phyloP scores from a whole-genome alignment of 352 stramenopile genomes.

The Phytophthora sojae region DNA sequence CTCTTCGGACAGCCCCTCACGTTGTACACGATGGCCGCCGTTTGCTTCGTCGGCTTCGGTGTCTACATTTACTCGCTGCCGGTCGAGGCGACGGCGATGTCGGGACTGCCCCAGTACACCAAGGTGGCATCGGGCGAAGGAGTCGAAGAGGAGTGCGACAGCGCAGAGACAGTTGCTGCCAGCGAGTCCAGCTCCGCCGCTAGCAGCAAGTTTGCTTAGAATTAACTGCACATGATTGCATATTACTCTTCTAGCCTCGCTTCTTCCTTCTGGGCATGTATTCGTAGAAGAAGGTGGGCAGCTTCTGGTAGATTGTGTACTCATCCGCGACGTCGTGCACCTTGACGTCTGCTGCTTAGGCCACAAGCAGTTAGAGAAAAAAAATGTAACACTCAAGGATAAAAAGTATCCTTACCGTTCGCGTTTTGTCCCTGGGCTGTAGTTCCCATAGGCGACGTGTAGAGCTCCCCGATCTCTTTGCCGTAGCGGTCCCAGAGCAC shows the following conservation, averaged over 20 bases:
- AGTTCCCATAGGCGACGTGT: conserved; percentile 53
- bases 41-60: conserved; percentile 74
- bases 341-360: conserved; percentile 48
- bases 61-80: conserved; percentile 87
- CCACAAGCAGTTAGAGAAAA: background rate
- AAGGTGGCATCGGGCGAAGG: conserved; percentile 28
- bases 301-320: conserved; percentile 86
- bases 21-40: conserved; percentile 56
- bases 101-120: conserved; percentile 32
- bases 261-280: conserved; percentile 82
- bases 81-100: conserved; percentile 32
- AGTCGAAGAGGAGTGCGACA: conserved; percentile 18
- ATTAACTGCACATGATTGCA: background rate
- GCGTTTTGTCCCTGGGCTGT: conserved; percentile 31
- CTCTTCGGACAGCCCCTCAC: conserved; percentile 74
- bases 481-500: conserved; percentile 88
- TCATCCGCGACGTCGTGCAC: conserved; percentile 81
- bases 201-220: conserved; percentile 8
- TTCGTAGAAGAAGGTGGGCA: conserved; percentile 91
- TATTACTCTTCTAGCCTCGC: conserved; percentile 32
- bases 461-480: conserved; percentile 86
- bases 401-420: conserved; percentile 30
- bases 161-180: conserved; percentile 1
- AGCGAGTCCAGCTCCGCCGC: background rate
- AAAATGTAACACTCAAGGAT: too few species aligned